Conservation (phyloP, 495 filamentous ascomycete species). For the Extremus antarcticus region DNA sequence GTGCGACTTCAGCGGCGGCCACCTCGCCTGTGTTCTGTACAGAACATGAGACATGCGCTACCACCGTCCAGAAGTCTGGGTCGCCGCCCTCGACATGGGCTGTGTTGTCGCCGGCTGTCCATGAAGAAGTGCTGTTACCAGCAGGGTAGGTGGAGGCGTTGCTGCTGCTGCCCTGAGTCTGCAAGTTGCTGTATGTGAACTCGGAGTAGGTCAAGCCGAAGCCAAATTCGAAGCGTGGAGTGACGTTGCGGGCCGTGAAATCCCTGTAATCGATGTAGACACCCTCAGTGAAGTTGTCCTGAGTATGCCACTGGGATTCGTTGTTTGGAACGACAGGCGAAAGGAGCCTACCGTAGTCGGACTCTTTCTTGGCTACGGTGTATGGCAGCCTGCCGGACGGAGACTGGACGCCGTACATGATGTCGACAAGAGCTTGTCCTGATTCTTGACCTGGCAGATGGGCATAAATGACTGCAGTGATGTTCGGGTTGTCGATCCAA, state of each 20-base stretch:
- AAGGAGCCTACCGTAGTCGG: conserved; percentile 17
- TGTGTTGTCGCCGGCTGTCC: too few relatives aligned
- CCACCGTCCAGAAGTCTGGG: conserved; percentile 46
- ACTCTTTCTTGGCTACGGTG: conserved; percentile 16
- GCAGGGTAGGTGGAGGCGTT: conserved; percentile 13
- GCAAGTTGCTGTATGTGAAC: conserved; percentile 31
- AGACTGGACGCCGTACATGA: conserved; percentile 19
- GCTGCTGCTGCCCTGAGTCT: conserved; percentile 8
- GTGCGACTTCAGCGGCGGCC: conserved; percentile 37
- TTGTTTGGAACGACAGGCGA: conserved; percentile 3
- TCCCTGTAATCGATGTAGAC: conserved; percentile 26
- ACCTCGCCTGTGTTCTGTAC: conserved; percentile 47
- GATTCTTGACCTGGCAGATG: conserved; percentile 23
- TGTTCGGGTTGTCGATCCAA: conserved; percentile 23
- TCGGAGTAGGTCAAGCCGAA: conserved; percentile 58
- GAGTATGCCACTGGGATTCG: conserved; percentile 6
- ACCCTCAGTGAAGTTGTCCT: conserved; percentile 23
- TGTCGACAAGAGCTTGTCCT: conserved; percentile 18
- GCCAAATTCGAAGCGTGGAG: conserved; percentile 25
- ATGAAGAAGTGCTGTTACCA: not conserved
- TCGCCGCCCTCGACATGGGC: conserved; percentile 45
- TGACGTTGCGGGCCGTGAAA: conserved; percentile 21
- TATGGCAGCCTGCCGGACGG: conserved; percentile 20
- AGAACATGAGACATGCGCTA: conserved; percentile 35
- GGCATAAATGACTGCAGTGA: conserved; percentile 24